Conservation (phyloP, 2,329 filamentous ascomycete genomes). For the Clonostachys sp. region DNA sequence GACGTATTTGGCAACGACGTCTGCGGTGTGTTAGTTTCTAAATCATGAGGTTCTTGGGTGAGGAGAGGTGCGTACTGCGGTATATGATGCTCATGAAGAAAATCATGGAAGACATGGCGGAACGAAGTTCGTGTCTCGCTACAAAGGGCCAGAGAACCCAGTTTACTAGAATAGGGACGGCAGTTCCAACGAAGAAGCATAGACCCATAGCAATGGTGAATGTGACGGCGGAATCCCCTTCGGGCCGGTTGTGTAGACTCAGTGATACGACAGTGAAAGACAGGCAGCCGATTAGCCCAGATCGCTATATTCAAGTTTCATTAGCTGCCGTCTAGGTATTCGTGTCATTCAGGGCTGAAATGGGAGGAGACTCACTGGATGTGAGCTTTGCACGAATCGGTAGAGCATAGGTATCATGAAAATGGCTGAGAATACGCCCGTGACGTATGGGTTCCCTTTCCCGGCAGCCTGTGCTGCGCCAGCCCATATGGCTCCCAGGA, state of each 20-base stretch:
- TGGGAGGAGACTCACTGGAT: slow-evolving; percentile 33
- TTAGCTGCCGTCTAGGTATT: not conserved
- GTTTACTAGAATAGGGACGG: slow-evolving; percentile 49
- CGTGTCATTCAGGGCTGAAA: too few relatives aligned
- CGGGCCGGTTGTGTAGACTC: slow-evolving; percentile 23
- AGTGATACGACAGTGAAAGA: slow-evolving; percentile 52
- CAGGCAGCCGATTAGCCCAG: slow-evolving; percentile 53
- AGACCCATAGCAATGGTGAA: slow-evolving; percentile 42
- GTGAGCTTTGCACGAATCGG: slow-evolving; percentile 47
- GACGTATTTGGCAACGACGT: slow-evolving; percentile 50
- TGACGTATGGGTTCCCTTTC: slow-evolving; percentile 47
- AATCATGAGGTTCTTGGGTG: not conserved
- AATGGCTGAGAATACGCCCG: slow-evolving; percentile 48
- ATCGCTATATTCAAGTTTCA: slow-evolving; percentile 30
- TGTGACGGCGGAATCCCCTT: slow-evolving; percentile 23
- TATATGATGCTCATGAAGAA: slow-evolving; percentile 55
- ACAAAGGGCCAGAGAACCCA: slow-evolving; percentile 60
- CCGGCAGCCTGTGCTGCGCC: slow-evolving; percentile 45
- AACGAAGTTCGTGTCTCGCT: slow-evolving; percentile 52
- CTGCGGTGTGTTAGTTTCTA: slow-evolving; percentile 14
- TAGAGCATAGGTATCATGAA: slow-evolving; percentile 59
- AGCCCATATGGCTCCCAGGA: slow-evolving; percentile 50
- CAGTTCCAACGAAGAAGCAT: slow-evolving; percentile 47
- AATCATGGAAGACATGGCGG: slow-evolving; percentile 50
- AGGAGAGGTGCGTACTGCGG: slow-evolving; percentile 28